Conservation (phyloP, 2,329 filamentous ascomycete genomes). For the Diaporthe vaccinii region DNA sequence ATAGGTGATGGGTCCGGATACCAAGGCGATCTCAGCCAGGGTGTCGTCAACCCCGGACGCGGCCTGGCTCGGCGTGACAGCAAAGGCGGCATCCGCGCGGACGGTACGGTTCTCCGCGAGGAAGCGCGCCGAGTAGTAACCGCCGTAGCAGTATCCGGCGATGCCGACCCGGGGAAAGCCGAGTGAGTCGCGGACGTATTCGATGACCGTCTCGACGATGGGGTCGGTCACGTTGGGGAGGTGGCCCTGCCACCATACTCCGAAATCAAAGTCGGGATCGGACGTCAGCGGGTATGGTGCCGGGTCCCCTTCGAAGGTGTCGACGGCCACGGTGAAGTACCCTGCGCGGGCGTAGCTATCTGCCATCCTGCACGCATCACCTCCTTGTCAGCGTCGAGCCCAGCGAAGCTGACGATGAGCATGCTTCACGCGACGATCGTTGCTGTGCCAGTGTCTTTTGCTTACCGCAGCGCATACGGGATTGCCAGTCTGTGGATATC, state of each 20-base stretch:
- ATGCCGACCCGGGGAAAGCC: slow-evolving; percentile 67
- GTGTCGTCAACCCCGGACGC: background rate
- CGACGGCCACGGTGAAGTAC: slow-evolving; percentile 75
- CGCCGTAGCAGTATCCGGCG: slow-evolving; percentile 77
- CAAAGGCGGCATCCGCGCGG: slow-evolving; percentile 70
- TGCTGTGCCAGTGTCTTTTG: background rate
- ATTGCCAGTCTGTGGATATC: slow-evolving; percentile 1
- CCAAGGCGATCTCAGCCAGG: background rate
- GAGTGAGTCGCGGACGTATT: slow-evolving; percentile 59
- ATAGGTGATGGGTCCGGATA: background rate
- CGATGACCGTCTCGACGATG: slow-evolving; percentile 60
- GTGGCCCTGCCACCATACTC: slow-evolving; percentile 57
- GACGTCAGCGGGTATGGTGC: slow-evolving; percentile 56
- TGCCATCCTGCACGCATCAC: slow-evolving; percentile 57
- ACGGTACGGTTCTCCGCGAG: slow-evolving; percentile 59
- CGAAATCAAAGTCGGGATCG: slow-evolving; percentile 56
- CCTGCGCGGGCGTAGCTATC: slow-evolving; percentile 77
- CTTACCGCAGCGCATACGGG: slow-evolving; percentile 1
- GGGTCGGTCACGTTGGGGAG: slow-evolving; percentile 57
- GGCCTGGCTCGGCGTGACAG: slow-evolving; percentile 70
- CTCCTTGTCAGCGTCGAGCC: slow-evolving; percentile 1
- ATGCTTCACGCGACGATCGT: background rate
- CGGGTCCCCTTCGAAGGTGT: slow-evolving; percentile 73
- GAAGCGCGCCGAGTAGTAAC: slow-evolving; percentile 67
- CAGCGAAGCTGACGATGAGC: background rate